phyloP scores from a whole-genome alignment of 768 basidiomycete genomes.

The Pisolithus albus region DNA sequence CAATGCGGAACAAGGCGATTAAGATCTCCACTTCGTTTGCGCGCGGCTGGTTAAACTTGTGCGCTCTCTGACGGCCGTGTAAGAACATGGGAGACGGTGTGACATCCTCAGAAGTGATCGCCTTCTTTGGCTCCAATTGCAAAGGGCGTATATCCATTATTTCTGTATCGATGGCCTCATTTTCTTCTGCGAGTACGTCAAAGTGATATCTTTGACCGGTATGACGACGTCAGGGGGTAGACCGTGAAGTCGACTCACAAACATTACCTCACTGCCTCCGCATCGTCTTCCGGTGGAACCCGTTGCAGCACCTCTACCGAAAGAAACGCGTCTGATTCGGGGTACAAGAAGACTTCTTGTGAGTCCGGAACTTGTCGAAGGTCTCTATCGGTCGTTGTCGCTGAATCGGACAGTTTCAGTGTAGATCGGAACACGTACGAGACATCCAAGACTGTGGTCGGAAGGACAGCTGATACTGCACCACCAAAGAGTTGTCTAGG shows the following conservation, averaged over 20 bases:
- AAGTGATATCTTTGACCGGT: neutral
- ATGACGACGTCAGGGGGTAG: neutral
- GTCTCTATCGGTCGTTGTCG: constrained; percentile 31
- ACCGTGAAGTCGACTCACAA: neutral
- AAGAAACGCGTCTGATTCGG: constrained; percentile 61
- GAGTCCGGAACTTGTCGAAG: constrained; percentile 87
- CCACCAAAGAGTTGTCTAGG: constrained; percentile 73
- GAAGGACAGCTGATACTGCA: constrained; percentile 62
- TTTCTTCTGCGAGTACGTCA: constrained; percentile 79
- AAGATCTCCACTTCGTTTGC: constrained; percentile 70
- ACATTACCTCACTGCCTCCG: constrained; percentile 65
- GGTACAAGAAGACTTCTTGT: constrained; percentile 87
- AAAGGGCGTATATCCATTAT: constrained; percentile 34
- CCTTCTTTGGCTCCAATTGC: constrained; percentile 34
- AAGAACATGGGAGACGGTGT: constrained; percentile 61
- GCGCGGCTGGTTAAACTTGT: constrained; percentile 62
- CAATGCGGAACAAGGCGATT: constrained; percentile 76
- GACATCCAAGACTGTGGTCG: constrained; percentile 63
- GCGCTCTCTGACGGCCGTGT: constrained; percentile 60
- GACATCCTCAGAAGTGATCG: constrained; percentile 25
- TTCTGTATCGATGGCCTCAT: constrained; percentile 50
- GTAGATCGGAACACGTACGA: constrained; percentile 53
- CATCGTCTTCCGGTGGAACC: constrained; percentile 49
- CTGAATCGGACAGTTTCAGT: neutral
- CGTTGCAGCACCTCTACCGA: constrained; percentile 79